Conservation (phyloP, 768 basidiomycete species). For the Chalciporus piperatus region DNA sequence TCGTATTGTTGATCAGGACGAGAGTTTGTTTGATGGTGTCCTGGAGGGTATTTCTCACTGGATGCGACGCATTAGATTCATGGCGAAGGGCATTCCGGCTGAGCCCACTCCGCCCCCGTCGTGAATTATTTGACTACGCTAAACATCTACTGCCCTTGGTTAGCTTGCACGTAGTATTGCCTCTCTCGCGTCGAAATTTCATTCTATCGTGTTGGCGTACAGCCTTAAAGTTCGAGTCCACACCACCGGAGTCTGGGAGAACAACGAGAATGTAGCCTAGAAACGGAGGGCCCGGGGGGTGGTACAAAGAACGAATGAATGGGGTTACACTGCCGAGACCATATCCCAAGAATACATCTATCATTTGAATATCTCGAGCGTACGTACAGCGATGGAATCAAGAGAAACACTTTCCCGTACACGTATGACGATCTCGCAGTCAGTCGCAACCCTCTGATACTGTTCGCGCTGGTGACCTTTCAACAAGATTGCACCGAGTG, state of each 20-base stretch:
- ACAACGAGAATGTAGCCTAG: no score
- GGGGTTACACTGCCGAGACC: no score
- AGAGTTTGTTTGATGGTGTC: not conserved
- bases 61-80: constrained; percentile 13
- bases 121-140: no score
- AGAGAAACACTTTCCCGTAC: constrained; percentile 4
- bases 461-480: not conserved
- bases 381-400: constrained; percentile 5
- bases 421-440: constrained; percentile 8
- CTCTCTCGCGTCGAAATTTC: no score
- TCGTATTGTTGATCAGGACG: constrained; percentile 5
- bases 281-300: no score
- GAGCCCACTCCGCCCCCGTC: constrained; percentile 10
- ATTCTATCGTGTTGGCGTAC: no score
- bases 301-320: no score
- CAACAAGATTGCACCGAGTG: constrained; percentile 15
- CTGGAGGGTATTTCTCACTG: constrained; percentile 13
- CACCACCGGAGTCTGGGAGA: no score
- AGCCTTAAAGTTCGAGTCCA: no score
- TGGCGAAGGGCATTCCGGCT: constrained; percentile 12
- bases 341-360: no score
- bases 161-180: no score
- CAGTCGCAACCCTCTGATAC: constrained; percentile 16
- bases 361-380: constrained; percentile 9
- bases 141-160: no score